Percentiles rank a stretch among this genome's conserved stretches.
These are phyloP conservation scores for Magnusiomyces sp. DNA, from an alignment of 1,139 yeast species.

Conservation along the genomic window DNA sequence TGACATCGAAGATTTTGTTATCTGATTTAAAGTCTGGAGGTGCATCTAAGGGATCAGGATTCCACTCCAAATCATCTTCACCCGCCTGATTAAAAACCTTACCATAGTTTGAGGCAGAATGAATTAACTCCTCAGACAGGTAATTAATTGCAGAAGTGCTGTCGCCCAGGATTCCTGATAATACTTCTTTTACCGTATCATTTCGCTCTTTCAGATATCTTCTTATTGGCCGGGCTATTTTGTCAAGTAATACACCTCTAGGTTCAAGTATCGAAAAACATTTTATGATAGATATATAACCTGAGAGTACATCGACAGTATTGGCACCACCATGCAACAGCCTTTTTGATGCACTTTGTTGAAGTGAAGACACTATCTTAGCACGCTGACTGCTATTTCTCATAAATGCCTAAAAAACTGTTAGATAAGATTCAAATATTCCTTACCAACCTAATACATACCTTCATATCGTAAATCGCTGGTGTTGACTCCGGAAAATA, in stretches of 20 bases:
- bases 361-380: slow-evolving; percentile 48
- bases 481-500: slow-evolving; percentile 50
- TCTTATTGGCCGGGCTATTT: slow-evolving; percentile 67
- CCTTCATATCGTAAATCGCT: slow-evolving; percentile 58
- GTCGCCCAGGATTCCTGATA: slow-evolving; percentile 60
- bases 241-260: slow-evolving; percentile 72
- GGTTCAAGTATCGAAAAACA: slow-evolving; percentile 78
- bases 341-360: slow-evolving; percentile 40
- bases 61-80: slow-evolving; percentile 46
- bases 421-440: neutral
- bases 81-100: slow-evolving; percentile 10
- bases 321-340: slow-evolving; percentile 77
- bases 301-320: slow-evolving; percentile 63
- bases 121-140: slow-evolving; percentile 45
- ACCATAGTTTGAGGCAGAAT: slow-evolving; percentile 8
- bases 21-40: slow-evolving; percentile 62
- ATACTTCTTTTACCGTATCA: slow-evolving; percentile 64
- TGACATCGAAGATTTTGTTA: slow-evolving; percentile 47
- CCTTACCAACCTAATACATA: slow-evolving; percentile 20
- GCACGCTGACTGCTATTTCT: slow-evolving; percentile 38
- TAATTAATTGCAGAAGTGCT: slow-evolving; percentile 41
- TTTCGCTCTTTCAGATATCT: slow-evolving; percentile 57
- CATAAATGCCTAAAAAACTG: slow-evolving; percentile 31
- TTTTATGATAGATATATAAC: slow-evolving; percentile 63
- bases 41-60: slow-evolving; percentile 90